Percentiles rank a stretch among this genome's conserved stretches.
These are phyloP conservation scores for Penicillium fimorum DNA, from an alignment of 495 filamentous ascomycete genomes.

Conservation along the genomic window DNA sequence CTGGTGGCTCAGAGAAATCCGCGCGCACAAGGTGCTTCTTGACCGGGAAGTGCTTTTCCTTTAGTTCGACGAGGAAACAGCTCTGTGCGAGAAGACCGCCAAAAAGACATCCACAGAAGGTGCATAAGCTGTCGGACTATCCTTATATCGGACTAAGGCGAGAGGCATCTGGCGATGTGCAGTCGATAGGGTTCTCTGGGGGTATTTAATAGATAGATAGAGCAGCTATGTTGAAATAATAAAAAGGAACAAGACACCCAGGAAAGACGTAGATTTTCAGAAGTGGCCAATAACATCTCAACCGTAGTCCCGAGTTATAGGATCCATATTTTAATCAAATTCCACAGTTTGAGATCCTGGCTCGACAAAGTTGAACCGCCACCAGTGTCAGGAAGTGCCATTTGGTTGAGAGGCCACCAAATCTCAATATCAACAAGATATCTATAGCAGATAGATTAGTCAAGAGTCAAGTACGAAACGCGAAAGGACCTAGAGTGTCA, in stretches of 20 bases:
- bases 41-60: background rate
- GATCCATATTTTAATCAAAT: background rate
- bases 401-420: background rate
- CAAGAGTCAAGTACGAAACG: background rate
- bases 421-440: background rate
- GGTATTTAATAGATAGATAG: background rate
- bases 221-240: background rate
- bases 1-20: background rate
- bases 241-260: background rate
- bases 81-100: no score
- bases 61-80: background rate
- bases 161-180: background rate
- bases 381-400: background rate
- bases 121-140: no score
- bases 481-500: background rate
- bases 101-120: no score
- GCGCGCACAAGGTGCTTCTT: background rate
- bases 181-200: background rate
- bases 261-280: background rate
- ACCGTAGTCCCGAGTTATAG: no score
- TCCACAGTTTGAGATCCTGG: background rate
- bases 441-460: background rate
- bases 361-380: background rate
- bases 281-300: background rate
- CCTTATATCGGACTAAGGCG: background rate